Percentiles rank a stretch among this genome's conserved stretches.
phyloP scores from a whole-genome alignment of 1,139 yeast species.

The Diutina neorugosa region DNA sequence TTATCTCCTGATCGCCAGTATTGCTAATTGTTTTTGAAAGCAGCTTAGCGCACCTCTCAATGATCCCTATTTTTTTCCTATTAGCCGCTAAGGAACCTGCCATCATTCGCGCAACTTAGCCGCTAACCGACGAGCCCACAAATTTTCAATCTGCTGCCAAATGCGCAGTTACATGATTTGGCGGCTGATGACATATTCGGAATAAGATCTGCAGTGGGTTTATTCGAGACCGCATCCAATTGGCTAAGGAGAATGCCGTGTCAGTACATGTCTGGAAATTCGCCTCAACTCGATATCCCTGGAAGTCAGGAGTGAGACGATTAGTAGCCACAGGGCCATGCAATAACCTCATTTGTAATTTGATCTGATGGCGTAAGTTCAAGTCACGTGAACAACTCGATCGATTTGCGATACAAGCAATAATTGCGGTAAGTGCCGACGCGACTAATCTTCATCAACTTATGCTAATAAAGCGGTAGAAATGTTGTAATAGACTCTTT shows the following conservation, averaged over 20 bases:
- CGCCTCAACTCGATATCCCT: no score
- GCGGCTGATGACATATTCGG: background rate
- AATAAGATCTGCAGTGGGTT: no score
- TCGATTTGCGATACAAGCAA: background rate
- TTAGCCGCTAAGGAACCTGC: background rate
- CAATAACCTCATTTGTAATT: background rate
- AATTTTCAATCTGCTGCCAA: background rate
- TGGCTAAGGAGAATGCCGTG: no score
- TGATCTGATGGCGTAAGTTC: no score
- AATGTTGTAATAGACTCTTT: no score
- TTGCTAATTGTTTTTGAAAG: background rate
- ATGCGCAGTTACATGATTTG: background rate
- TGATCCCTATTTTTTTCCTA: background rate
- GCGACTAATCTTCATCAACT: no score
- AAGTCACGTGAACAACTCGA: background rate
- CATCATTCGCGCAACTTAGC: background rate
- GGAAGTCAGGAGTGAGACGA: no score
- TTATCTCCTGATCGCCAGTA: background rate
- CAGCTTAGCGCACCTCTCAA: background rate
- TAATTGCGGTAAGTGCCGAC: no score
- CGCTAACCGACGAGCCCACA: background rate
- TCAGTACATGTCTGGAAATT: no score
- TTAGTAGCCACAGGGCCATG: background rate
- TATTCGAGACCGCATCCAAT: no score
- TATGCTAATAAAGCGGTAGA: no score